Base-by-base conservation (phyloP, 176 grass and related monocot genomes). In the Calamus simplicifolius region DNA sequence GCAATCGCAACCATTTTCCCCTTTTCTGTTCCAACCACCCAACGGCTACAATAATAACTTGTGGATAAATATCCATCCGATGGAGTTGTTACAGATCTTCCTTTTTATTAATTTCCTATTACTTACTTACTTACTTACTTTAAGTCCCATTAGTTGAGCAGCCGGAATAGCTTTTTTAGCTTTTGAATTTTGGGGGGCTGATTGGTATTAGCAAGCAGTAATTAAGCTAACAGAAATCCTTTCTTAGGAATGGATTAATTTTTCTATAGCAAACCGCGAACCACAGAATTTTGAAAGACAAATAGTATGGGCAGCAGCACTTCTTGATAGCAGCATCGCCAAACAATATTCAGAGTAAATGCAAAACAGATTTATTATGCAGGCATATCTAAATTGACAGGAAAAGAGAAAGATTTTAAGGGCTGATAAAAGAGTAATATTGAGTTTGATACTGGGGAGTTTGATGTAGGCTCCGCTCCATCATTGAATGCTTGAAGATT, bases 41-140 rank as follows among this genome's bases (percentile, higher is more conserved):
- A 56, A 17, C 53, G 12, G 53, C 53, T 56, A 25, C 53, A 56
- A 56, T 56, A 56, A 56, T 56, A 56, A 56, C 53, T 56, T 25
- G 3, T 25, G 18, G 53, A 56, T 56, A 56, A 56, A 56, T n/a
- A n/a, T n/a, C n/a, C n/a, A n/a, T 56, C 8, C 13, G 25, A 21
- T 18, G 53, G 18, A 56, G 18, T 23, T 25, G 7, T 56, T 56
- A 18, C 12, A 10, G n/a, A 13, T 56, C 21, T 56, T 56, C 12
- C 18, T 56, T 56, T 13, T 12, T 10, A 6, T 56, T 56, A n/a
- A n/a, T n/a, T n/a, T n/a, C n/a, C n/a, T n/a, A n/a, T n/a, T 56
- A 1, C 53, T 43, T 43, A 10, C 12, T 13, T 8, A 0, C 35
- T 10, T 13, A 10, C 53, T 21, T n/a, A n/a, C n/a, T 56, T 23